Base-by-base conservation (phyloP, 1,284 basidiomycete genomes). In the Entoloma clypeatum region DNA sequence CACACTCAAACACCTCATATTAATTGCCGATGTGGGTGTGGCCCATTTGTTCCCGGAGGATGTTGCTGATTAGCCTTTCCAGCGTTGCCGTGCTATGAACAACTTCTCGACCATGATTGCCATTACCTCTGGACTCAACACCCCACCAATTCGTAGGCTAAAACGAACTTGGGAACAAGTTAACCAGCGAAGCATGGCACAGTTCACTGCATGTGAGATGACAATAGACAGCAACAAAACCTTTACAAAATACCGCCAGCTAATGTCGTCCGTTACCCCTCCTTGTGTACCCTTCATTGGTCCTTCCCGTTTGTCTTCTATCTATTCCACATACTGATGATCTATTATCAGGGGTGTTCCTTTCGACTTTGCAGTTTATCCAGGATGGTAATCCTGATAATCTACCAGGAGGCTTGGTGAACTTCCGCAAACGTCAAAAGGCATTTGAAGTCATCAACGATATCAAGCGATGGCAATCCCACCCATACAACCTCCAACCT, bases 261-360 rank as follows among this genome's bases (percentile, higher is more conserved):
- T 84, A 40, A 79, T 99, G 55, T 85, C 88, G 33, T 79, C 76
- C 32, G 85, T 96, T 45, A 82, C 87, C 27, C 92, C 94, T 0
- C 95, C 96, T 36, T 97, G 94, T 62, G 94, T 99, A 0, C 96
- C 96, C 4, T 99, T 99, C 68, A 86, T 99, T 39, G 95, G 92
- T 92, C 52, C 75, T 64, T 32, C 36, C 14, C 13, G 16, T 22
- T 16, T 5, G 29, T 31, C 11, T 17, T 16, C 3, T 3, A 5
- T 2, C 11, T 24, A 6, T 10, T 31, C 13, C 7, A 11, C 9
- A 25, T 26, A 16, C 28, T 22, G n/a, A 7, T 33, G 11, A 36
- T n/a, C n/a, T n/a, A 40, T 44, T 13, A 7, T 34, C 42, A 95
- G 92, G 95, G 54, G 90, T 97, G 42, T 98, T 96, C 69, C 77